These are phyloP conservation scores for Acanthamoeba royreba DNA, from an alignment of 208 protist species.

Conservation along the genomic window DNA sequence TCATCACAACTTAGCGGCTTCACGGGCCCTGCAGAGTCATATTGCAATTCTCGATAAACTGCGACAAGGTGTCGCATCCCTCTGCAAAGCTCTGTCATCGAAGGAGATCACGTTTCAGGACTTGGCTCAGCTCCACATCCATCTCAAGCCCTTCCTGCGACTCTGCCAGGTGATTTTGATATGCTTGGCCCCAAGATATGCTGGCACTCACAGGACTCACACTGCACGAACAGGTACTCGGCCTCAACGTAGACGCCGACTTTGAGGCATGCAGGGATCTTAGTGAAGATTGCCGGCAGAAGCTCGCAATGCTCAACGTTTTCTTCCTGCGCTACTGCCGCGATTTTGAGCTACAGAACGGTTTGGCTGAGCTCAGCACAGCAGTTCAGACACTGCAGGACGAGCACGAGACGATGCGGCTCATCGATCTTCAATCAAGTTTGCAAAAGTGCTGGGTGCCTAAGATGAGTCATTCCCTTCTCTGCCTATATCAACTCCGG, in stretches of 20 bases:
- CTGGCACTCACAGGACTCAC: too few species aligned
- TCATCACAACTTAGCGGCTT: not conserved
- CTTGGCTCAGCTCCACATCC: not conserved
- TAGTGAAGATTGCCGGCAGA: not conserved
- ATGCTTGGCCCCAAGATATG: too few species aligned
- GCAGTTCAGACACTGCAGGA: not conserved
- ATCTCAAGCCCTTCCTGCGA: not conserved
- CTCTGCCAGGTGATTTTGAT: not conserved
- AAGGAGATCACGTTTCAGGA: not conserved
- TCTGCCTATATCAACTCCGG: not conserved
- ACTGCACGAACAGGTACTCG: not conserved
- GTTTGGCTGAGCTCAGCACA: not conserved
- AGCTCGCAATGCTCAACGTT: not conserved
- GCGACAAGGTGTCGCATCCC: not conserved
- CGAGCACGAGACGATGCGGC: not conserved
- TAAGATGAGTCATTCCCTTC: not conserved
- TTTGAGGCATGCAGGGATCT: not conserved
- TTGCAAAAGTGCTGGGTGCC: not conserved
- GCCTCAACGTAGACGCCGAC: not conserved
- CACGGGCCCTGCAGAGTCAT: not conserved
- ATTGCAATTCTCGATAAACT: not conserved
- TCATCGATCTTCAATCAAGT: not conserved
- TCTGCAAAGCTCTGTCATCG: not conserved
- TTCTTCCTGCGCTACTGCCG: conserved; percentile 7
- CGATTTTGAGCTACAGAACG: not conserved